Conservation (phyloP, 768 basidiomycete species). For the Tephrocybe sp. region DNA sequence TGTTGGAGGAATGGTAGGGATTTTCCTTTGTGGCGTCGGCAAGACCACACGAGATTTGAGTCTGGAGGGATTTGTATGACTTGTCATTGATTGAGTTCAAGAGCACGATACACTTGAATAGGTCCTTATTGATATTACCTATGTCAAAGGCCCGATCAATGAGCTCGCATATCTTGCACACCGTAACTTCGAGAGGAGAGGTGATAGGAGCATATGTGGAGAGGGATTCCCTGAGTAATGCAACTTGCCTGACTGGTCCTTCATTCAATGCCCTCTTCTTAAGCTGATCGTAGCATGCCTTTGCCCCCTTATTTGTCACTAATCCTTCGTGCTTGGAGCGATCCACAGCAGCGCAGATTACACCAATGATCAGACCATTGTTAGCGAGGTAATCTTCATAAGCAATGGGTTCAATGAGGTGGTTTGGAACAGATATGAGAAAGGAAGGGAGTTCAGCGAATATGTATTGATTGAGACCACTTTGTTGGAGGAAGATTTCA, state of each 20-base stretch:
- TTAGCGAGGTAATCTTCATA: not conserved
- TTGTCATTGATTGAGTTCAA: conserved; percentile 12
- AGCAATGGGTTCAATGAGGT: not conserved
- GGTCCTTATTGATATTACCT: conserved; percentile 9
- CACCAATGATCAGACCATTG: not conserved
- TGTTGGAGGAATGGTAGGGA: conserved; percentile 12
- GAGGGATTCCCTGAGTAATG: conserved; percentile 16
- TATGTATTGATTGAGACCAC: not conserved
- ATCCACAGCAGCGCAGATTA: not conserved
- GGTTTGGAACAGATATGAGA: not conserved
- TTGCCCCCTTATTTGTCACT: not conserved
- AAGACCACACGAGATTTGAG: conserved; percentile 10
- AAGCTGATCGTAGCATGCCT: conserved; percentile 7
- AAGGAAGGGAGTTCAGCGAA: too few relatives aligned
- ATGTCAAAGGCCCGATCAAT: conserved; percentile 10
- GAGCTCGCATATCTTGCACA: conserved; percentile 2
- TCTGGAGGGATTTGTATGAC: conserved; percentile 7
- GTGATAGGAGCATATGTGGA: not conserved
- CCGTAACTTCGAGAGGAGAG: not conserved
- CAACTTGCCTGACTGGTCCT: conserved; percentile 20
- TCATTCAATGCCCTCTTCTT: conserved; percentile 12
- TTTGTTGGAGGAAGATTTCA: not conserved
- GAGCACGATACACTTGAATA: conserved; percentile 13
- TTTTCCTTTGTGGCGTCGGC: not conserved
- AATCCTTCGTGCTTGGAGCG: not conserved